Base-by-base conservation (phyloP, 2,329 filamentous ascomycete genomes). In the Fusarium camptoceras region DNA sequence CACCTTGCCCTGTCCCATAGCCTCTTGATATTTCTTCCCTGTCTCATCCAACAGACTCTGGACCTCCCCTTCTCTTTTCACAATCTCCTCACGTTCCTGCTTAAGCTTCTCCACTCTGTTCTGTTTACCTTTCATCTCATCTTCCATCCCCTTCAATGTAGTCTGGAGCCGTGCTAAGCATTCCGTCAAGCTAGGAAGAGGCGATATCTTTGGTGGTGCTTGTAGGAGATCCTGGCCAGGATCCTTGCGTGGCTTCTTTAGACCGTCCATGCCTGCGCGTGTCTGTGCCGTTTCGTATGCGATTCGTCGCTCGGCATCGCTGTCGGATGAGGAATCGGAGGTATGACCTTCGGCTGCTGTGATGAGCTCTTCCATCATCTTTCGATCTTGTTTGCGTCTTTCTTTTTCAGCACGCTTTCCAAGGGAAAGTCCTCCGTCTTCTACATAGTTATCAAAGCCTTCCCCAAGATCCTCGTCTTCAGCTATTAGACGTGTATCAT, bases 391-490 rank as follows among this genome's bases (percentile, higher is more conserved):
- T 55, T 84, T 85, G 50, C 87, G 83, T 1, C 88, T 91, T 72
- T 94, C 92, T 22, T 87, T 88, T 79, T 96, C 93, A 1, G 94
- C 94, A 65, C 92, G 92, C 66, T 87, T 89, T 34, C 94, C 93
- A 0, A 98, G 84, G 2, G 92, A 88, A 12, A 98, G 88, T 10
- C 89, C 88, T 11, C 92, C 94, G 76, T 97, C 93, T 42, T 96
- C 92, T 11, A 96, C 93, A 74, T 93, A 97, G 57, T 95, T 91
- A 64, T 98, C 95, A 73, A 97, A 98, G 0, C 94, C 94, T 81
- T 98, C 96, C 39, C 92, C 93, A 0, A 98, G 87, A 75, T 98
- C 94, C 77, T 98, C 95, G 73, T 98, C 95, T 34, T 98, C 94
- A 43, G 86, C 88, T 8, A 94, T 87, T 3, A 98, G 86, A 3